Base-by-base conservation (phyloP, 495 filamentous ascomycete species). In the Penicillium argentinense region DNA sequence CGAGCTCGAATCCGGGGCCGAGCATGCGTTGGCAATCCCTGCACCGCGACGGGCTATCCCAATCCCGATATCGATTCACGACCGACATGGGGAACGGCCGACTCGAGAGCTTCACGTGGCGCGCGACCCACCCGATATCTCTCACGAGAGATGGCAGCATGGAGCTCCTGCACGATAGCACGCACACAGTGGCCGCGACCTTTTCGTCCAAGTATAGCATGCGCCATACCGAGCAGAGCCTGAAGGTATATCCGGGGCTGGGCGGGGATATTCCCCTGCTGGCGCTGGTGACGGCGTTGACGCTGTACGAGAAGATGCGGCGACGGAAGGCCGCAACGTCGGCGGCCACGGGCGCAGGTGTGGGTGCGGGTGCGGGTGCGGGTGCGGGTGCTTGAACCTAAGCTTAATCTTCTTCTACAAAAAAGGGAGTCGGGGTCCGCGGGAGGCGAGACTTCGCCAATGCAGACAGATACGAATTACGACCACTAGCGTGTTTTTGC, bases 1-100 rank as follows among this genome's bases (percentile, higher is more conserved):
- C 53, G 22, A 47, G 37, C 34, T 23, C 17, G 3, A 11, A 11
- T 11, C 5, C 33, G n/a, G 7, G 6, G 18, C 33, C 33, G 16
- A n/a, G n/a, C n/a, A 56, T 68, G 21, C 29, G 39, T 9, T 68
- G 64, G 58, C 62, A 64, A 26, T 45, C 57, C 13, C 32, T 71
- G 4, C 49, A 51, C 32, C 56, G 54, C 13, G 54, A 62, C 25
- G 51, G 53, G n/a, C 28, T 47, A 13, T 18, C 39, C 11, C 43
- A 51, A 5, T 46, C 24, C 14, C 56, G 49, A 33, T 67, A 68
- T 26, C 51, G 53, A 16, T 65, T 65, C 53, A 51, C 60, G 14
- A 57, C 65, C 34, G 41, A 46, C 4, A 3, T 63, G 1, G 47
- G 39, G 1, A 18, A 34, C 17, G 49, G 47, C 4, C 26, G 18